Conservation (phyloP, 2,329 filamentous ascomycete genomes). For the Alternaria sp. region DNA sequence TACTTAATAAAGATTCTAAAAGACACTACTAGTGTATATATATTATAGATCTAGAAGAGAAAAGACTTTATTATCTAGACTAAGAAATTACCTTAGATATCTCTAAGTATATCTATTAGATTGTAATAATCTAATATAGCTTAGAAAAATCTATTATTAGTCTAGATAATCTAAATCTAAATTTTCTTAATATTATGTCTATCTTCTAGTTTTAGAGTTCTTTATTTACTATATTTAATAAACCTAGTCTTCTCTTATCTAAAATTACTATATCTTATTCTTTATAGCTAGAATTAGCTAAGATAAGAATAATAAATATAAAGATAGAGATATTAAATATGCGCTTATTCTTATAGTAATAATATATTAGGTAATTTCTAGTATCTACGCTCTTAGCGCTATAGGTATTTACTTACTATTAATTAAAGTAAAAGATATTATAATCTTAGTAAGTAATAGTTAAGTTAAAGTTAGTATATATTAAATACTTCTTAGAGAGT, state of each 20-base stretch:
- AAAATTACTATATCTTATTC: conserved; percentile 12
- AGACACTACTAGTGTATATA: conserved; percentile 13
- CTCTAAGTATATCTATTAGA: conserved; percentile 1
- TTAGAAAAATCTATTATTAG: conserved; percentile 4
- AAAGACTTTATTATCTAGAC: conserved; percentile 12
- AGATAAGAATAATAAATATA: conserved; percentile 18
- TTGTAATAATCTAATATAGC: conserved; percentile 14
- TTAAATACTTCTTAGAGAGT: not conserved
- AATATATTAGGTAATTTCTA: conserved; percentile 3
- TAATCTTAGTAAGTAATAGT: conserved; percentile 9
- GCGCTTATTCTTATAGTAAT: not conserved
- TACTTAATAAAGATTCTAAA: conserved; percentile 2
- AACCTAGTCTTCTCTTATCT: conserved; percentile 10
- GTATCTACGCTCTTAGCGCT: conserved; percentile 7
- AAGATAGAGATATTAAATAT: conserved; percentile 6
- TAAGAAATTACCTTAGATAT: conserved; percentile 1
- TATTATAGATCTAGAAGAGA: conserved; percentile 10
- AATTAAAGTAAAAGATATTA: conserved; percentile 11
- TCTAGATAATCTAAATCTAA: conserved; percentile 3
- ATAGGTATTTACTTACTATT: conserved; percentile 1
- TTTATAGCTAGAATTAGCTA: conserved; percentile 6
- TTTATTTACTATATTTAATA: conserved; percentile 12
- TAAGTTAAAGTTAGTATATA: conserved; percentile 18
- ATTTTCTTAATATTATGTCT: conserved; percentile 20
- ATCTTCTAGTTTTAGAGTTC: conserved; percentile 14